phyloP scores from a whole-genome alignment of 73 alveolate genomes.

The Loxodes magnus region DNA sequence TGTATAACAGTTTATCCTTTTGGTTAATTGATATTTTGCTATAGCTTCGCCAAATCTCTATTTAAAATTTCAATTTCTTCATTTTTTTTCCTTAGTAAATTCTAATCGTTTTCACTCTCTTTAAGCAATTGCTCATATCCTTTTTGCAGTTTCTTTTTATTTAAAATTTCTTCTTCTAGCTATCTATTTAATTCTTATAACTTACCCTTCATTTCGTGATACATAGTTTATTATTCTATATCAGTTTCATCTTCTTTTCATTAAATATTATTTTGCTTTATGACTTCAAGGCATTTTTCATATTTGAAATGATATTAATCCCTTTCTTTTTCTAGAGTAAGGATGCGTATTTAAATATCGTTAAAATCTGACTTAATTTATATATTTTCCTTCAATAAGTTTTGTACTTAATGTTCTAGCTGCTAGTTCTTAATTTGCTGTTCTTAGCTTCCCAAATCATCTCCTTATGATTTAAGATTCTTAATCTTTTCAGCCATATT shows the following conservation, averaged over 20 bases:
- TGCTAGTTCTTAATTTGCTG: background rate
- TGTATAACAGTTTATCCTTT: no score
- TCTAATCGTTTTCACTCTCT: constrained; percentile 20
- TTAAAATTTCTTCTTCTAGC: no score
- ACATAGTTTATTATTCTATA: no score
- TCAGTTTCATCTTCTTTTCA: no score
- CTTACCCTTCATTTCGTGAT: no score
- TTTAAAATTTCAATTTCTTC: constrained; percentile 35
- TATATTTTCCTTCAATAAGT: no score
- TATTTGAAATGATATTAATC: background rate
- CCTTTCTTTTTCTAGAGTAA: no score
- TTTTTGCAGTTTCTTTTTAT: constrained; percentile 16
- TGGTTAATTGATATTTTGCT: no score
- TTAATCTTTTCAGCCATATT: constrained; percentile 1
- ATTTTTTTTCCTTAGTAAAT: constrained; percentile 19
- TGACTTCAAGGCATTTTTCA: constrained; percentile 16
- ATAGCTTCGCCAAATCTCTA: constrained; percentile 8
- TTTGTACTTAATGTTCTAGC: background rate
- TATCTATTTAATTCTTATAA: no score
- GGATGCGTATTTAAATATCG: no score
- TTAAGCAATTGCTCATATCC: constrained; percentile 21
- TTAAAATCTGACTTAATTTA: no score
- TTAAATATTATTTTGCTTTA: background rate
- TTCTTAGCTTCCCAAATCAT: constrained; percentile 2
- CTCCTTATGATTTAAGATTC: background rate